A percentile compares a stretch with the other conserved stretches of the same genome.
Conservation (phyloP, 306 rosid genomes). For the Acacia melanoxylon region DNA sequence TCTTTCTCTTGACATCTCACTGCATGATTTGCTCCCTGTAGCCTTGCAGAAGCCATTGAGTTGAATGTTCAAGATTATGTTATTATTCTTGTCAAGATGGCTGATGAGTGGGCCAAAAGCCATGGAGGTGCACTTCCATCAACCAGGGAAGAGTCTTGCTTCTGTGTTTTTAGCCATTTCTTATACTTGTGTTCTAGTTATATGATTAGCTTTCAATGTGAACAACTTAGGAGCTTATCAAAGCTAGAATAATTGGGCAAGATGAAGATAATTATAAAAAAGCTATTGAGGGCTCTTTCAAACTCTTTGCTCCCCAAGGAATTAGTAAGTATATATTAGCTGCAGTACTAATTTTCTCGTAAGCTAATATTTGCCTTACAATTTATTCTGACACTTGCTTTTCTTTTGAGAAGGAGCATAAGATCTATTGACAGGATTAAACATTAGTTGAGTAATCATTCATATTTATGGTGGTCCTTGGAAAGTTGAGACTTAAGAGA, state of each 20-base stretch:
- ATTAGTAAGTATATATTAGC: conserved; percentile 58
- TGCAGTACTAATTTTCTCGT: not conserved
- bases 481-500: not conserved
- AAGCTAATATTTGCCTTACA: conserved; percentile 23
- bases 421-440: not conserved
- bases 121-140: conserved; percentile 80
- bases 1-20: conserved; percentile 33
- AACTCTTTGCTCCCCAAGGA: conserved; percentile 87
- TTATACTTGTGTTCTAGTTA: conserved; percentile 23
- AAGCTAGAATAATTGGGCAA: conserved; percentile 63
- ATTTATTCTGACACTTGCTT: conserved; percentile 17
- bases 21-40: conserved; percentile 28
- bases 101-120: conserved; percentile 84
- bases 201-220: conserved; percentile 32
- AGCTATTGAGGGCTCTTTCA: conserved; percentile 90
- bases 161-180: conserved; percentile 17
- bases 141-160: conserved; percentile 67
- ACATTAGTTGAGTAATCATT: not conserved
- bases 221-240: conserved; percentile 72
- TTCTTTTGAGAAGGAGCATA: conserved; percentile 23
- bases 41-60: conserved; percentile 79
- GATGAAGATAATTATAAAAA: conserved; percentile 97
- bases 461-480: not conserved
- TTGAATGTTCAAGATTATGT: conserved; percentile 81
- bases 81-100: conserved; percentile 88